Evolutionary conservation across 1,139 yeast species (phyloP).

Genomic region (Trichomonascaceae sp.): DNA sequence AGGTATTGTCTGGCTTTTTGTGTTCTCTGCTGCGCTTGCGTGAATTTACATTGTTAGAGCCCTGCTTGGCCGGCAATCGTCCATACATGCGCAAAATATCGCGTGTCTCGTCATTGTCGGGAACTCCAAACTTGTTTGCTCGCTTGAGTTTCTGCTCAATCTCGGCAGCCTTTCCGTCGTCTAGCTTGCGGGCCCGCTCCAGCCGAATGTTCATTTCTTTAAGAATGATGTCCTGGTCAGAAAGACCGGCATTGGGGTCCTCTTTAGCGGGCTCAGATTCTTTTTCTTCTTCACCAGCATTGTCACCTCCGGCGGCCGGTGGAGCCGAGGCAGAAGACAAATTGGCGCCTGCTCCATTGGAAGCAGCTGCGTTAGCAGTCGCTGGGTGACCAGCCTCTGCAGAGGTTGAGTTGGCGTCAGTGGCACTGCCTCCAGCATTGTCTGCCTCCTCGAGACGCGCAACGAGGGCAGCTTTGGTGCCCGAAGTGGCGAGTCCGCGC

Average conservation of each 20-base stretch:
- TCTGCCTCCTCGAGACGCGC: constrained; percentile 39
- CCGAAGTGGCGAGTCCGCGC: constrained; percentile 57
- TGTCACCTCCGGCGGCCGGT: too few species aligned
- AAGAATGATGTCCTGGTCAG: background rate
- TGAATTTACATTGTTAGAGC: too few species aligned
- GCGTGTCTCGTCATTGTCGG: too few species aligned
- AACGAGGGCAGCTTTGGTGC: constrained; percentile 75
- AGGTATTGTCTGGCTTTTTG: too few species aligned
- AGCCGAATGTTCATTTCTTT: background rate
- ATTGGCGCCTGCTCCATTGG: too few species aligned
- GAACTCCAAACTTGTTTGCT: background rate
- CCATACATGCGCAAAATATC: too few species aligned
- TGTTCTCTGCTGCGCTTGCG: too few species aligned
- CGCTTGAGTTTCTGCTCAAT: background rate
- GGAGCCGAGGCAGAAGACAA: too few species aligned
- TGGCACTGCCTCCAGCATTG: constrained; percentile 11
- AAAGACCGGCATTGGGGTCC: background rate
- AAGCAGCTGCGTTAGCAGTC: constrained; percentile 1
- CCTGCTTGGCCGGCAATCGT: too few species aligned
- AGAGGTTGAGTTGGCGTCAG: constrained; percentile 1
- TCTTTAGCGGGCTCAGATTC: constrained; percentile 3
- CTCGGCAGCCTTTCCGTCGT: constrained; percentile 5
- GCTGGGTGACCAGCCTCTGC: constrained; percentile 2
- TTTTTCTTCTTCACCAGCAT: too few species aligned
- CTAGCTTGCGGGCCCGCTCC: background rate